Evolutionary conservation across 257 asterid species (phyloP).

Genomic region (Primulina eburnea): DNA sequence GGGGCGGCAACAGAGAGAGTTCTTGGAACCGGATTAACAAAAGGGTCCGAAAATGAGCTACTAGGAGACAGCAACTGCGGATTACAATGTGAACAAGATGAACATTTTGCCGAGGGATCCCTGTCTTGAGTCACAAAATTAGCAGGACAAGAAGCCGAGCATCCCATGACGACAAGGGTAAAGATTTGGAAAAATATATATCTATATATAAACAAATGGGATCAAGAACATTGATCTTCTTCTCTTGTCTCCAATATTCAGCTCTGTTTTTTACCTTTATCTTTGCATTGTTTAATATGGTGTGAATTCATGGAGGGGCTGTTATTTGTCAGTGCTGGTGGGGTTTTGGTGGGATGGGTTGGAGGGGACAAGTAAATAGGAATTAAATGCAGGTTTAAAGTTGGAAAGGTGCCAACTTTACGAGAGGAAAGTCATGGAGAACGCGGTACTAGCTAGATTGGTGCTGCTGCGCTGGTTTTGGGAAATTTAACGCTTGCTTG

Average conservation of each 20-base stretch:
- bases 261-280: background rate
- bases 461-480: background rate
- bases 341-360: background rate
- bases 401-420: background rate
- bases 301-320: background rate
- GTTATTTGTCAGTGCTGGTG: background rate
- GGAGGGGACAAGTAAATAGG: background rate
- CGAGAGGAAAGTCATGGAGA: background rate
- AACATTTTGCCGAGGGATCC: constrained; percentile 19
- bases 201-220: background rate
- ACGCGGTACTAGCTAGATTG: background rate
- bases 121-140: constrained; percentile 13
- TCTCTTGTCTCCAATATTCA: too few species aligned
- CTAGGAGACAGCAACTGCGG: too few species aligned
- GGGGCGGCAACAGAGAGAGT: constrained; percentile 31
- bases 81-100: constrained; percentile 25
- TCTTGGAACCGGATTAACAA: constrained; percentile 30
- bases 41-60: too few species aligned
- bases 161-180: constrained; percentile 23
- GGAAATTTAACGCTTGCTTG: background rate
- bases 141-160: constrained; percentile 34
- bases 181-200: background rate
- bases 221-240: background rate
- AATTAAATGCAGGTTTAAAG: background rate
- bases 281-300: background rate